Evolutionary conservation across 2,329 filamentous ascomycete genomes (phyloP).

Genomic region (Thielaviopsis populi): DNA sequence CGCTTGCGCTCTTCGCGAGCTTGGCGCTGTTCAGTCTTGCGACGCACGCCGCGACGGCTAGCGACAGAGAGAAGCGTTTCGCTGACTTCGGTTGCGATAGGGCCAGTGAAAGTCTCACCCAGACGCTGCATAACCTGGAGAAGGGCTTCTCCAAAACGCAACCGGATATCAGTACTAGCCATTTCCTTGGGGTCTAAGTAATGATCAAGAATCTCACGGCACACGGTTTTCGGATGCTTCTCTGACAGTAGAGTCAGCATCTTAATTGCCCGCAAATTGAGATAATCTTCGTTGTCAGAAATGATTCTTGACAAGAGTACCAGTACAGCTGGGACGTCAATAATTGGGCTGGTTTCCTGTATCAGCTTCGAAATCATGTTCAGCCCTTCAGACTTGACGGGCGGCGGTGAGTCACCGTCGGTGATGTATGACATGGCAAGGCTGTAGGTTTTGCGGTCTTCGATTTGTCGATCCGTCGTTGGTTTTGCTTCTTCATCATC

Average conservation of each 20-base stretch:
- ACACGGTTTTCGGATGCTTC: conserved; percentile 46
- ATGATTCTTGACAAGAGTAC: conserved; percentile 50
- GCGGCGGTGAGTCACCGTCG: conserved; percentile 44
- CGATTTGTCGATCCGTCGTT: conserved; percentile 34
- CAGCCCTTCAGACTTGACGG: conserved; percentile 51
- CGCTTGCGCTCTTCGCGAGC: conserved; percentile 34
- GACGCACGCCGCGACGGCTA: conserved; percentile 45
- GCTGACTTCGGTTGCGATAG: conserved; percentile 35
- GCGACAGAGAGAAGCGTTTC: conserved; percentile 49
- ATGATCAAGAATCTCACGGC: conserved; percentile 47
- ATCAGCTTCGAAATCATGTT: conserved; percentile 46
- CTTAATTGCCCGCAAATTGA: conserved; percentile 53
- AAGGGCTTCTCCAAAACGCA: conserved; percentile 55
- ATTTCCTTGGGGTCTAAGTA: conserved; percentile 50
- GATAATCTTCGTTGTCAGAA: conserved; percentile 53
- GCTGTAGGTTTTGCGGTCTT: conserved; percentile 47
- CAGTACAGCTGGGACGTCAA: conserved; percentile 52
- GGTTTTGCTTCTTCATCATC: conserved; percentile 27
- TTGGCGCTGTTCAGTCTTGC: conserved; percentile 44
- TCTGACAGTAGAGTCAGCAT: conserved; percentile 47
- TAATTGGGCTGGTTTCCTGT: conserved; percentile 35
- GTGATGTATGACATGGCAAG: conserved; percentile 51
- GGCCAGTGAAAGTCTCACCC: conserved; percentile 39
- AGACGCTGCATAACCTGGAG: conserved; percentile 48
- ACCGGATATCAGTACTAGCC: conserved; percentile 44